Evolutionary conservation across 2,329 filamentous ascomycete genomes (phyloP).

Genomic region (Rutstroemia sp.): DNA sequence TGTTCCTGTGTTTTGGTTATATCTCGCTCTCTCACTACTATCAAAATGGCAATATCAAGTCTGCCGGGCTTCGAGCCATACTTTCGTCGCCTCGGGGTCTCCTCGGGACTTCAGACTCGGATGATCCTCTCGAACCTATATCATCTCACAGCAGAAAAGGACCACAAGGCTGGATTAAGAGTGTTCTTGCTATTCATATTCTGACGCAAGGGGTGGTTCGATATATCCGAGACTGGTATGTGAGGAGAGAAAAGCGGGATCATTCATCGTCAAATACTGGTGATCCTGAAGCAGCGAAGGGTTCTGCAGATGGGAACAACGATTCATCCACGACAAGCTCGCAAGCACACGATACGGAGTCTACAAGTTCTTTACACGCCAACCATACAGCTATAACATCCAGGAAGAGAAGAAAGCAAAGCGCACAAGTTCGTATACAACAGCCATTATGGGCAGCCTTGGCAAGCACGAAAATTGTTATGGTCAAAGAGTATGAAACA

Average conservation of each 20-base stretch:
- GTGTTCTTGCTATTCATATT: constrained; percentile 66
- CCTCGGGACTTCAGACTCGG: constrained; percentile 29
- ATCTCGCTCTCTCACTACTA: constrained; percentile 37
- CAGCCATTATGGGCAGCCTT: constrained; percentile 93
- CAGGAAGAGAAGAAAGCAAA: constrained; percentile 86
- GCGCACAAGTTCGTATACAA: constrained; percentile 79
- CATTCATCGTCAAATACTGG: constrained; percentile 37
- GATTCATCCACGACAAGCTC: constrained; percentile 26
- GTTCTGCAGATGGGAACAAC: constrained; percentile 43
- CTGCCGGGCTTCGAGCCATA: constrained; percentile 22
- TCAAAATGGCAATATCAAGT: constrained; percentile 23
- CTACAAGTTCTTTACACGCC: constrained; percentile 17
- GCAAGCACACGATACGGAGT: constrained; percentile 21
- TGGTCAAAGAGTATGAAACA: constrained; percentile 84
- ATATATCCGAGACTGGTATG: constrained; percentile 62
- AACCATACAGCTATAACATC: constrained; percentile 41
- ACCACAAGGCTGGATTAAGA: constrained; percentile 56
- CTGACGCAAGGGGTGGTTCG: constrained; percentile 65
- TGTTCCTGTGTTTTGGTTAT: constrained; percentile 63
- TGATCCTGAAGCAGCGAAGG: constrained; percentile 58
- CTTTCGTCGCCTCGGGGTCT: constrained; percentile 22
- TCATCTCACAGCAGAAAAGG: constrained; percentile 37
- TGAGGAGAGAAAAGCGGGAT: constrained; percentile 51
- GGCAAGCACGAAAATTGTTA: constrained; percentile 92
- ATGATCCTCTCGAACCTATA: constrained; percentile 41